These are phyloP conservation scores for Lentinula guzmanii DNA, from an alignment of 768 basidiomycete species.

Conservation along the genomic window DNA sequence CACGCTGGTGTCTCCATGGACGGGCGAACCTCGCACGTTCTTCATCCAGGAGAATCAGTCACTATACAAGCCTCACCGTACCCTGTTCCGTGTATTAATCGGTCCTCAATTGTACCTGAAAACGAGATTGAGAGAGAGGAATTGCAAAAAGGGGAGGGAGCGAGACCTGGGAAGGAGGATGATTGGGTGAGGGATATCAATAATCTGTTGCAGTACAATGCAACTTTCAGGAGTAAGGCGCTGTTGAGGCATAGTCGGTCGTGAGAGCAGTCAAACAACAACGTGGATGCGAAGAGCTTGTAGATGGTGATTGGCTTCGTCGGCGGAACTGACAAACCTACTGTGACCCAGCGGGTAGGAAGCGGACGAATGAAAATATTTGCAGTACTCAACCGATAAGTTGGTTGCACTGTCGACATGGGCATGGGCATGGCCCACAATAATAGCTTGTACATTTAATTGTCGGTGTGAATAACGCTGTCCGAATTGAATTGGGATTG, in stretches of 20 bases:
- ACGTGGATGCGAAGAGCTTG: too few relatives aligned
- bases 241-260: conserved; percentile 67
- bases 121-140: conserved; percentile 15
- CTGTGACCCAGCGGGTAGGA: too few relatives aligned
- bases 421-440: too few relatives aligned
- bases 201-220: conserved; percentile 90
- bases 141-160: conserved; percentile 47
- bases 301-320: too few relatives aligned
- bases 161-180: conserved; percentile 75
- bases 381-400: too few relatives aligned
- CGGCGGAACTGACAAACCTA: too few relatives aligned
- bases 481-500: too few relatives aligned
- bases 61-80: conserved; percentile 79
- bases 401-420: too few relatives aligned
- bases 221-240: conserved; percentile 90
- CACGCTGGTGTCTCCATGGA: conserved; percentile 59
- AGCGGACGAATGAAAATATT: too few relatives aligned
- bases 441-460: too few relatives aligned
- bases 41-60: conserved; percentile 82
- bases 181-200: conserved; percentile 98
- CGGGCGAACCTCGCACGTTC: conserved; percentile 51
- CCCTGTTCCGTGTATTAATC: conserved; percentile 90
- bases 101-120: conserved; percentile 65
- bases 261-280: conserved; percentile 19
- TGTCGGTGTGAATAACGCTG: too few relatives aligned